Conservation (phyloP, 441 rosid species). For the Mallotus japonicus region DNA sequence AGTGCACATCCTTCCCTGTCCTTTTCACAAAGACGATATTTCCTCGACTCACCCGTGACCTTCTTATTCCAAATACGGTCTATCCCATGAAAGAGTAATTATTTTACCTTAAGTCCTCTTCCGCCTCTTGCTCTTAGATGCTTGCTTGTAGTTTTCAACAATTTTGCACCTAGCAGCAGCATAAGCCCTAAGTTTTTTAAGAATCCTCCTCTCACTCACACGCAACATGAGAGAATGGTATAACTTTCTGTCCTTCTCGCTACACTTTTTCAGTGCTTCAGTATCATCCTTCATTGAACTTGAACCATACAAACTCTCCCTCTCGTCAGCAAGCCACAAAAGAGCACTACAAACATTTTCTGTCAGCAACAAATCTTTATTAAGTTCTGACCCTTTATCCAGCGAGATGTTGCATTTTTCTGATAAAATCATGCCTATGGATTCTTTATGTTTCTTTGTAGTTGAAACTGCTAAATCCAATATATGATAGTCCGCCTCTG, state of each 20-base stretch:
- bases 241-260: constrained; percentile 50
- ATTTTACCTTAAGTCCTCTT: constrained; percentile 24
- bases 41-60: background rate
- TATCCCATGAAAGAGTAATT: background rate
- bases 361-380: constrained; percentile 49
- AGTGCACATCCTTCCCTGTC: too few relatives aligned
- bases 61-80: background rate
- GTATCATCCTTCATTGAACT: constrained; percentile 51
- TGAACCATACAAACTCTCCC: constrained; percentile 62
- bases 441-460: constrained; percentile 25
- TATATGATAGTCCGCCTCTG: constrained; percentile 44
- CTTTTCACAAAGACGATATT: too few relatives aligned
- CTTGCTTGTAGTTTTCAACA: constrained; percentile 12
- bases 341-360: constrained; percentile 62
- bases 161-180: constrained; percentile 21
- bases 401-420: constrained; percentile 31
- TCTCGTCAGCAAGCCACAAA: constrained; percentile 52
- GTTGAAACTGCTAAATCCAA: constrained; percentile 53
- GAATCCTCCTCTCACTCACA: constrained; percentile 69
- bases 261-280: constrained; percentile 39
- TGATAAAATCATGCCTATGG: constrained; percentile 30
- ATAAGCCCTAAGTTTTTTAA: constrained; percentile 56
- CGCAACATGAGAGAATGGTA: constrained; percentile 64
- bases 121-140: constrained; percentile 32
- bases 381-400: constrained; percentile 38